Base-by-base conservation (phyloP, 495 filamentous ascomycete genomes). In the Extremus antarcticus region DNA sequence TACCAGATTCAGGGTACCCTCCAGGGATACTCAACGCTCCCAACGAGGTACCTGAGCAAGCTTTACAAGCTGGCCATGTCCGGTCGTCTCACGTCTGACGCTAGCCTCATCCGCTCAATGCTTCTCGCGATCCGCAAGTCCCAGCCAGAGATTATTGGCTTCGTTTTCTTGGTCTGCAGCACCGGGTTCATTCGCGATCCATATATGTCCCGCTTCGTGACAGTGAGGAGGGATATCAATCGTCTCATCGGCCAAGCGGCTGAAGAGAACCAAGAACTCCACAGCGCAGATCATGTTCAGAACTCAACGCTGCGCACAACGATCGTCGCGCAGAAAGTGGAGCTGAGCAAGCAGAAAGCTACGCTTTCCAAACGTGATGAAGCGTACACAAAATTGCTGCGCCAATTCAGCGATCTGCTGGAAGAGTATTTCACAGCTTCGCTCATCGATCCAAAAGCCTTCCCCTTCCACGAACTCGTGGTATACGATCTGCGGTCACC, bases 251-350 rank as follows among this genome's bases (percentile, higher is more conserved):
- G 7, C 29, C 4, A 13, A 4, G 29, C 29, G 13, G 29, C 29
- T 4, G 29, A 13, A 4, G 29, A 35, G 13, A 35, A 35, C 13
- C 7, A 7, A 4, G 7, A 35, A 19, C 74, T 90, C n/a, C 78
- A 81, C 46, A 94, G 85, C 67, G 84, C 83, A 63, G 85, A 94
- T 62, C 81, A 83, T 43, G 74, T 83, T 17, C 79, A 83, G 32
- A 83, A 80, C 70, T 79, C 83, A 41, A 77, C 84, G 23, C 70
- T 94, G 4, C 81, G 87, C 54, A 88, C 89, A 1, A 94, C 90
- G 0, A 83, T 95, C 17, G 80, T 95, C 21, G 85, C 87, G 47
- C 87, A 95, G 62, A 88, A 86, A 58, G 85, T 96, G 8, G 84
- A 86, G 62, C 74, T 98, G 43, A 92, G 83, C 68, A 87, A 85